phyloP scores from a whole-genome alignment of 768 basidiomycete genomes.

The Termitomyces sp. region DNA sequence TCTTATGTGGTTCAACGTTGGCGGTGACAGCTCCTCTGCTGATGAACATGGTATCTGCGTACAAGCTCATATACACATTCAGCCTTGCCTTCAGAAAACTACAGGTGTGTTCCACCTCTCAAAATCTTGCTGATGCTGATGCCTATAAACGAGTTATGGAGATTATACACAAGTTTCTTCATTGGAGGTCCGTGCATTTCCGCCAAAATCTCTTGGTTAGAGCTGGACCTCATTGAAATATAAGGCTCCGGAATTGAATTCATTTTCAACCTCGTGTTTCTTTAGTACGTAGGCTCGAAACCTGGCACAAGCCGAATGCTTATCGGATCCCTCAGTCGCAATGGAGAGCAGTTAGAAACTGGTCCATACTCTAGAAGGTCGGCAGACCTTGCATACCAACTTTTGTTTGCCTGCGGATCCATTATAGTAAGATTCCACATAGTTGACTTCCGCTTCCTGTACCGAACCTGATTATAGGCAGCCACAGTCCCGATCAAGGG shows the following conservation, averaged over 20 bases:
- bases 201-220: neutral
- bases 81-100: conserved; percentile 37
- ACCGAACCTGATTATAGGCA: conserved; percentile 13
- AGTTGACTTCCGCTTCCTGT: neutral
- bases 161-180: conserved; percentile 70
- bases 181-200: conserved; percentile 44
- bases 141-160: conserved; percentile 52
- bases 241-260: conserved; percentile 45
- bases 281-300: conserved; percentile 47
- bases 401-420: conserved; percentile 43
- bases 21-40: conserved; percentile 54
- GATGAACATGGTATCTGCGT: conserved; percentile 44
- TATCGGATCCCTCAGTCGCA: conserved; percentile 42
- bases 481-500: conserved; percentile 59
- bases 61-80: conserved; percentile 50
- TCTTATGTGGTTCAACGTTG: conserved; percentile 54
- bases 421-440: conserved; percentile 49
- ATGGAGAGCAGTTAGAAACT: conserved; percentile 58
- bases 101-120: conserved; percentile 37
- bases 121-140: neutral
- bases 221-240: neutral
- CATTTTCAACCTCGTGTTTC: conserved; percentile 65
- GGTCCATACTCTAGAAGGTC: conserved; percentile 53
- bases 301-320: neutral
- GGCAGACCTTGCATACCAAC: conserved; percentile 76